phyloP scores from a whole-genome alignment of 148 eudicot species.

The Fagopyrum esculentum region DNA sequence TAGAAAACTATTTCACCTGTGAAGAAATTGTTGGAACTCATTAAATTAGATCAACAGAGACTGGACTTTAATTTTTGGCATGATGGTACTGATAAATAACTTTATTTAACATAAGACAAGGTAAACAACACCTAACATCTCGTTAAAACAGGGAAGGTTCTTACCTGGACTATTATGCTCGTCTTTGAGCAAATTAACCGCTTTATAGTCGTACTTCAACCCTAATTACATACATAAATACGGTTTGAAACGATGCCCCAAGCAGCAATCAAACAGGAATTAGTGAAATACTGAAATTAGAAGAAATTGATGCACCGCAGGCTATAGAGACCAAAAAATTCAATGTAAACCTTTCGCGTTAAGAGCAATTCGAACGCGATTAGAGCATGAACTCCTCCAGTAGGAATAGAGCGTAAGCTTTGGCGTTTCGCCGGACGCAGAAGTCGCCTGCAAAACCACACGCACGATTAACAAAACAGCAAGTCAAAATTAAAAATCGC shows the following conservation, averaged over 20 bases:
- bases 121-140: too few relatives aligned
- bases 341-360: conserved; percentile 52
- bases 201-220: conserved; percentile 65
- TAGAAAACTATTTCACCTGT: neutral
- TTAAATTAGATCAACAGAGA: neutral
- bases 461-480: neutral
- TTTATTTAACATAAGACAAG: too few relatives aligned
- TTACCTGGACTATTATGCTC: conserved; percentile 62
- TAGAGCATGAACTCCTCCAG: conserved; percentile 67
- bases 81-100: too few relatives aligned
- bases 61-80: neutral
- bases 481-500: neutral
- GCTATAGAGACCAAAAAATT: neutral
- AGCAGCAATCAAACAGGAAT: neutral
- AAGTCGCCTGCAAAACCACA: conserved; percentile 26
- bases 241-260: neutral
- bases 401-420: conserved; percentile 75
- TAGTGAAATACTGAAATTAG: neutral
- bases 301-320: neutral
- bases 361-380: conserved; percentile 91
- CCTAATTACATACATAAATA: conserved; percentile 31
- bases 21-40: neutral
- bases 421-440: conserved; percentile 18
- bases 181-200: conserved; percentile 70
- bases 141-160: conserved; percentile 6